phyloP scores from a whole-genome alignment of 2,329 filamentous ascomycete genomes.

The Microthyrium microscopicum region DNA sequence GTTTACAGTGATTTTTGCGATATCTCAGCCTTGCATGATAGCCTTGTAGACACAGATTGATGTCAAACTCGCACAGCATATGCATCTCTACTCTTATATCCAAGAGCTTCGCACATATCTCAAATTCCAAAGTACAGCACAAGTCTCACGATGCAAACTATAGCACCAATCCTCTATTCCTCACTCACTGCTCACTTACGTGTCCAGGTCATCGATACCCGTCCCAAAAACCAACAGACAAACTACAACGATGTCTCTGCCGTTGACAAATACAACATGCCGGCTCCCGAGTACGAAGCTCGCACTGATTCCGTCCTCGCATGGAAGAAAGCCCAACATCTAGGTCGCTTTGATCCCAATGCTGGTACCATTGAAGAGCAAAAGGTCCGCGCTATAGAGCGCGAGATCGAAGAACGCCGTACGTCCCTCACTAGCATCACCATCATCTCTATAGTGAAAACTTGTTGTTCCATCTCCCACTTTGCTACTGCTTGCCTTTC shows the following conservation, averaged over 20 bases:
- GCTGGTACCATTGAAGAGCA: slow-evolving; percentile 59
- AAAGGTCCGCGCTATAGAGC: slow-evolving; percentile 49
- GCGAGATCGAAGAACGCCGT: slow-evolving; percentile 54
- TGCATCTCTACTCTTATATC: too few species aligned
- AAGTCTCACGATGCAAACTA: too few species aligned
- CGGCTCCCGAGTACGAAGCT: slow-evolving; percentile 68
- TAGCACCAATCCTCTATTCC: not conserved
- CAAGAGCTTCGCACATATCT: too few species aligned
- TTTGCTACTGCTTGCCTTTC: too few species aligned
- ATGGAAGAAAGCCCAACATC: slow-evolving; percentile 88
- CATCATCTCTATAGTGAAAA: too few species aligned
- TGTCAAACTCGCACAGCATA: too few species aligned
- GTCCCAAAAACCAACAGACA: slow-evolving; percentile 55
- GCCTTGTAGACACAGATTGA: too few species aligned
- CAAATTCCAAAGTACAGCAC: too few species aligned
- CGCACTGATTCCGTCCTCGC: slow-evolving; percentile 78
- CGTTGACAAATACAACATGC: slow-evolving; percentile 82
- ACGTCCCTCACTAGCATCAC: slow-evolving; percentile 17
- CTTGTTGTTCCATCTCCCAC: too few species aligned
- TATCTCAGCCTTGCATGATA: too few species aligned
- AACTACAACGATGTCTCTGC: slow-evolving; percentile 69
- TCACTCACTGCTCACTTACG: not conserved
- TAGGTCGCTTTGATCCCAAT: slow-evolving; percentile 88
- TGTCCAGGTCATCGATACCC: slow-evolving; percentile 59
- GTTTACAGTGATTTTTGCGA: too few species aligned